Evolutionary conservation across 2,329 filamentous ascomycete genomes (phyloP).

Genomic region (Fusarium luffae): DNA sequence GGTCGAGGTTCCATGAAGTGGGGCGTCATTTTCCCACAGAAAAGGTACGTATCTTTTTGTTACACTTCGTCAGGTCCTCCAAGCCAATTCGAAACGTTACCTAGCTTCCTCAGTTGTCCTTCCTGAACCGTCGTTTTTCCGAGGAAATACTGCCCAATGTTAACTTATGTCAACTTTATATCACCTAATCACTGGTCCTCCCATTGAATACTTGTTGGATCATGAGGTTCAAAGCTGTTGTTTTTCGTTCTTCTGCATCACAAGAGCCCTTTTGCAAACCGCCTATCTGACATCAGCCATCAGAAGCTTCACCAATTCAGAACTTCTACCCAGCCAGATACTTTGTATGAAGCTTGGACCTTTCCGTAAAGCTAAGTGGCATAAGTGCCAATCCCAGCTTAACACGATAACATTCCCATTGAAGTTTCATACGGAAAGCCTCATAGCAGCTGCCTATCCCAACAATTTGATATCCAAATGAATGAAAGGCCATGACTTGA

Average conservation of each 20-base stretch:
- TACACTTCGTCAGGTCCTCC: background rate
- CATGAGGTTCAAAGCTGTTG: background rate
- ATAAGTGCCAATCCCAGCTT: background rate
- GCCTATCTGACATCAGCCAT: background rate
- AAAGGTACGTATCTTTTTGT: slow-evolving; percentile 39
- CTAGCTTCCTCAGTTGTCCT: background rate
- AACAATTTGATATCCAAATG: background rate
- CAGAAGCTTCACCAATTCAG: background rate
- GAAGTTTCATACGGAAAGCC: background rate
- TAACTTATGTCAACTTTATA: slow-evolving; percentile 12
- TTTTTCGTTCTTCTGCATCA: background rate
- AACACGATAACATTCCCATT: background rate
- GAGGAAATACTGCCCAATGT: slow-evolving; percentile 16
- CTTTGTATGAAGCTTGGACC: background rate
- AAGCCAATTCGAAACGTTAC: slow-evolving; percentile 8
- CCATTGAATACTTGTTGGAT: background rate
- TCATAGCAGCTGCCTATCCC: background rate
- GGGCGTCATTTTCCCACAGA: slow-evolving; percentile 3
- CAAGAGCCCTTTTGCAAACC: background rate
- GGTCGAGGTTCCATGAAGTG: slow-evolving; percentile 7
- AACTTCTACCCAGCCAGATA: background rate
- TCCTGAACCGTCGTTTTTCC: slow-evolving; percentile 41
- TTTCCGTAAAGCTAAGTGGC: background rate
- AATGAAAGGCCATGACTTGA: background rate
- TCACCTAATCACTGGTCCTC: background rate